Evolutionary conservation across 208 protist genomes (phyloP).

Genomic region (Leishmania turanica): DNA sequence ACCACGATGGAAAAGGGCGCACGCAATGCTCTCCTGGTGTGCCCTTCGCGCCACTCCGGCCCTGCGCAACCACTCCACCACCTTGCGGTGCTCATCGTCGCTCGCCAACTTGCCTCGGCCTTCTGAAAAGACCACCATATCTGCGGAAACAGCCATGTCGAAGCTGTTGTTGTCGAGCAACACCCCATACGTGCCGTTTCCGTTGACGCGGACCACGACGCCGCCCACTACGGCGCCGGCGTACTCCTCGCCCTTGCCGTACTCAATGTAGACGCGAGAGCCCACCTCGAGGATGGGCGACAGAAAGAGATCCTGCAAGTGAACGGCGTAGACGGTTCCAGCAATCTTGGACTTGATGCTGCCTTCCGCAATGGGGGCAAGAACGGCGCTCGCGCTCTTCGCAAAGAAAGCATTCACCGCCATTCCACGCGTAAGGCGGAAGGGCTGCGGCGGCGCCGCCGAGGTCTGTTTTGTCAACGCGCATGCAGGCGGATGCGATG

Average conservation of each 20-base stretch:
- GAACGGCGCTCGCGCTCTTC: conserved; percentile 44
- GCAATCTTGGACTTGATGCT: conserved; percentile 64
- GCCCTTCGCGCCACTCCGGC: conserved; percentile 64
- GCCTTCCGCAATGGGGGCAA: conserved; percentile 49
- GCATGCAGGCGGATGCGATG: background rate
- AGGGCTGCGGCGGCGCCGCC: conserved; percentile 1
- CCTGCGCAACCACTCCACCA: conserved; percentile 79
- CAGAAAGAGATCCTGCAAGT: conserved; percentile 56
- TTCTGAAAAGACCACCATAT: conserved; percentile 64
- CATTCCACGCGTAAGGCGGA: conserved; percentile 32
- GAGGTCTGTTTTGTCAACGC: background rate
- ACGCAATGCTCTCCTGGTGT: conserved; percentile 76
- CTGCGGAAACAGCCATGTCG: conserved; percentile 72
- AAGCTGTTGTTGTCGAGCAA: conserved; percentile 88
- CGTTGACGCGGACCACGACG: conserved; percentile 78
- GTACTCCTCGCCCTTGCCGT: conserved; percentile 40
- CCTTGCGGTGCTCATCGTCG: conserved; percentile 49
- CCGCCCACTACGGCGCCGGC: conserved; percentile 53
- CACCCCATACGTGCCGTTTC: conserved; percentile 75
- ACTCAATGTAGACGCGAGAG: conserved; percentile 73
- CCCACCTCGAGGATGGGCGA: conserved; percentile 79
- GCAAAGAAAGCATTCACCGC: conserved; percentile 59
- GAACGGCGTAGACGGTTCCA: conserved; percentile 75
- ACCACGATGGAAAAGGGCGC: conserved; percentile 73
- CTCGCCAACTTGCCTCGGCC: conserved; percentile 51